Conservation (phyloP, 139 green algal species). For the Coelastrella sp. region DNA sequence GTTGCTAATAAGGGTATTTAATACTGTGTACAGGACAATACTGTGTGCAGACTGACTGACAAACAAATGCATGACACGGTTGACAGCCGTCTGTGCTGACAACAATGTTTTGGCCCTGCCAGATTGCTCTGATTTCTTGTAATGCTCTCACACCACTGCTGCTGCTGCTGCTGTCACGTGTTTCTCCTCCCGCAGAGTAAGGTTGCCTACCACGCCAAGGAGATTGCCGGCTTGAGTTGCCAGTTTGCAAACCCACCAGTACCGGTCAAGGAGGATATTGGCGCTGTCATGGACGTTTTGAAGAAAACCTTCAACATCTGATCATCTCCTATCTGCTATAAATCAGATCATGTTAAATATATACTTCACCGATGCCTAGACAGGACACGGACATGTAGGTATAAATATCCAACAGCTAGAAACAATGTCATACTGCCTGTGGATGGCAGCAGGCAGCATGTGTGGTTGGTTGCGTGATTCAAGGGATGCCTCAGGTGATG, state of each 20-base stretch:
- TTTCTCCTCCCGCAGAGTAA: conserved; percentile 78
- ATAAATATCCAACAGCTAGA: too few species aligned
- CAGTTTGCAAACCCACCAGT: conserved; percentile 95
- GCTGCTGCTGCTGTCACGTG: background rate
- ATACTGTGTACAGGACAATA: too few species aligned
- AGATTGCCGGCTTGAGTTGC: conserved; percentile 80
- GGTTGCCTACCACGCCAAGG: conserved; percentile 94
- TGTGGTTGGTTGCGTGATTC: too few species aligned
- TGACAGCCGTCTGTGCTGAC: too few species aligned
- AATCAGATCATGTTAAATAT: background rate
- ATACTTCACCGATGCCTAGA: background rate
- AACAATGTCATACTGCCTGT: too few species aligned
- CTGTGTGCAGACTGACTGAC: background rate
- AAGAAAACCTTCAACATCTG: conserved; percentile 62
- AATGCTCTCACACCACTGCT: background rate
- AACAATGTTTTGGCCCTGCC: background rate
- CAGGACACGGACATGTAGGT: too few species aligned
- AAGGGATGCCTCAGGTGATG: too few species aligned
- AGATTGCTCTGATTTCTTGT: background rate
- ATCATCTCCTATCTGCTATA: background rate
- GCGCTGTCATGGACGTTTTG: conserved; percentile 95
- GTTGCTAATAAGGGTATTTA: too few species aligned
- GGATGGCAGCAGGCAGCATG: too few species aligned
- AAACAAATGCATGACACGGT: too few species aligned
- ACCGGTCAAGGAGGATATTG: conserved; percentile 92